Conservation (phyloP, 176 grass and related monocot genomes). For the Pharus latifolius region DNA sequence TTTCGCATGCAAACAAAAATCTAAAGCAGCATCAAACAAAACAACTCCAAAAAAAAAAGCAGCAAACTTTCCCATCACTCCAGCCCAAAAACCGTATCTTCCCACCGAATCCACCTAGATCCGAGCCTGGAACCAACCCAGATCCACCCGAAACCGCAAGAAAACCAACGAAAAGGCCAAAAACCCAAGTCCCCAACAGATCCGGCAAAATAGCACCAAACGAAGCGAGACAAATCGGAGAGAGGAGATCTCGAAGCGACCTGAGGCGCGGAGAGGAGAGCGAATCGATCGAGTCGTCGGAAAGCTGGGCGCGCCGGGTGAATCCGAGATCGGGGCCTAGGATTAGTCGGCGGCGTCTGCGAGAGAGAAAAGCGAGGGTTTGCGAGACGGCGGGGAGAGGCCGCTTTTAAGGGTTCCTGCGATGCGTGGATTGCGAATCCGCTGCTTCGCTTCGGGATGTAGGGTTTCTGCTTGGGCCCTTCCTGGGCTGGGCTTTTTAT, state of each 20-base stretch:
- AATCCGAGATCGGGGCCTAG: constrained; percentile 41
- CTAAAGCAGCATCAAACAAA: not conserved
- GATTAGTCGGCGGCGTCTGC: constrained; percentile 35
- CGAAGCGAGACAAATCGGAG: not conserved
- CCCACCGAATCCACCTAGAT: not conserved
- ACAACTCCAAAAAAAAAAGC: not conserved
- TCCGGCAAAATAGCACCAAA: not conserved
- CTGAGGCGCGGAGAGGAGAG: constrained; percentile 21
- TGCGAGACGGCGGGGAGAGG: constrained; percentile 33
- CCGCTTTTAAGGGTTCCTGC: constrained; percentile 25
- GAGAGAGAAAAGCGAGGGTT: constrained; percentile 47
- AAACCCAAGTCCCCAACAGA: not conserved
- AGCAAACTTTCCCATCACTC: not conserved
- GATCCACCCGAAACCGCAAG: not conserved
- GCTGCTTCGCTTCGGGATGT: not conserved
- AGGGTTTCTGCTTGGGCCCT: constrained; percentile 21
- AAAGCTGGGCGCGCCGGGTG: not conserved
- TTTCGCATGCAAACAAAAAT: not conserved
- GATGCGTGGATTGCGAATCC: not conserved
- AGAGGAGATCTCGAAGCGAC: not conserved
- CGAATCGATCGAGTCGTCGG: not conserved
- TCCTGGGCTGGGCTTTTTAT: too few species aligned
- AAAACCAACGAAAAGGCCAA: not conserved
- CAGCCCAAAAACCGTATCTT: not conserved
- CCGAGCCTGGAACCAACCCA: not conserved